A percentile compares a stretch with the other conserved stretches of the same genome.
phyloP scores from a whole-genome alignment of 768 basidiomycete species.

The Clathrus columnatus region DNA sequence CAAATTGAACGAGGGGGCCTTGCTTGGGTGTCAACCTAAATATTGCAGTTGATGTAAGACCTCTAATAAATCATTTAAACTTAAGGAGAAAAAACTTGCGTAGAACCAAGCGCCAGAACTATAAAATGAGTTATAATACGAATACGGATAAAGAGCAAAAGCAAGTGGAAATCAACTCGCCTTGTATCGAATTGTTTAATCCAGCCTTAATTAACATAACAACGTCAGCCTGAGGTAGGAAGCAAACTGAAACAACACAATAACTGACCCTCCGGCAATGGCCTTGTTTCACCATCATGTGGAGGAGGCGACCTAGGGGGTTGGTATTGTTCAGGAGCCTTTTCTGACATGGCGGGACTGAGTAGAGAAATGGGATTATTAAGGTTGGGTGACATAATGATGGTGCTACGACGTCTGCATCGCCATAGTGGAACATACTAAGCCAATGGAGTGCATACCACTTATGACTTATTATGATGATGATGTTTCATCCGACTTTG shows the following conservation, averaged over 20 bases:
- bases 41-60: background rate
- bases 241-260: background rate
- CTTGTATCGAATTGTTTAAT: constrained; percentile 9
- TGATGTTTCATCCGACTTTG: background rate
- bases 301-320: constrained; percentile 5
- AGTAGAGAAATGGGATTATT: background rate
- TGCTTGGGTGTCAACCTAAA: constrained; percentile 54
- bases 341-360: constrained; percentile 6
- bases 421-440: too few relatives aligned
- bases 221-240: background rate
- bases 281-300: constrained; percentile 4
- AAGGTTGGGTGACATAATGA: background rate
- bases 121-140: background rate
- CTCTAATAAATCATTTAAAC: background rate
- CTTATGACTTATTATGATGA: too few relatives aligned
- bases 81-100: background rate
- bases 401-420: background rate
- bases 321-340: background rate
- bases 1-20: constrained; percentile 60
- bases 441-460: too few relatives aligned
- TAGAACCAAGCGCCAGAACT: constrained; percentile 10
- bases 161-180: background rate
- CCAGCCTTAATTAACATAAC: background rate
- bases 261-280: constrained; percentile 7
- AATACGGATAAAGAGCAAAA: background rate